Percentiles rank a stretch among this genome's conserved stretches.
Evolutionary conservation across 2,329 filamentous ascomycete genomes (phyloP).

Genomic region (Stylonectria norvegica): DNA sequence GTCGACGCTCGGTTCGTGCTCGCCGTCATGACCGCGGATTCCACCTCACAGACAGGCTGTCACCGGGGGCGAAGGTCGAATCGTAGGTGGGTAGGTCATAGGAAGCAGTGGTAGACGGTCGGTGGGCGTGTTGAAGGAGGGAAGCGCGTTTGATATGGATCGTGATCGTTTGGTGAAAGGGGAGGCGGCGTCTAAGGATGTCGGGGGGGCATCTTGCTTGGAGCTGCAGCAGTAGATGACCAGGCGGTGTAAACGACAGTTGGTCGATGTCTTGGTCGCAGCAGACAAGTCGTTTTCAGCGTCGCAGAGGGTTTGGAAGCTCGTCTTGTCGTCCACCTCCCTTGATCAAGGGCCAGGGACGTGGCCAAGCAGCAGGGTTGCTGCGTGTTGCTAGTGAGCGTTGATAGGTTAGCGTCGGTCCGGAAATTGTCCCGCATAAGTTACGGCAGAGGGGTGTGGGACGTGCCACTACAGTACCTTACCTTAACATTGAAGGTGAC

Average conservation of each 20-base stretch:
- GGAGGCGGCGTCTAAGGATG: slow-evolving; percentile 19
- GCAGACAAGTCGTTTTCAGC: slow-evolving; percentile 2
- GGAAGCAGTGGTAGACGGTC: slow-evolving; percentile 5
- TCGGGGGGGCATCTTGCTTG: slow-evolving; percentile 29
- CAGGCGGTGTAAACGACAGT: slow-evolving; percentile 1
- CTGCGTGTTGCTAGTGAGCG: no score
- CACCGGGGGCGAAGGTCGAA: not conserved
- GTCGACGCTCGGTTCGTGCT: slow-evolving; percentile 56
- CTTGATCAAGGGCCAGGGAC: slow-evolving; percentile 22
- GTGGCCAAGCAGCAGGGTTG: slow-evolving; percentile 25
- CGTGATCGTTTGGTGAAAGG: slow-evolving; percentile 20
- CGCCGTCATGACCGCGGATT: slow-evolving; percentile 42
- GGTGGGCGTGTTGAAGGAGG: slow-evolving; percentile 5
- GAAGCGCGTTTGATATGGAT: slow-evolving; percentile 15
- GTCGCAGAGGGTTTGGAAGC: slow-evolving; percentile 5
- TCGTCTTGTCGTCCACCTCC: slow-evolving; percentile 19
- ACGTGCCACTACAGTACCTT: slow-evolving; percentile 7
- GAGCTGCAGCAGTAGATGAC: slow-evolving; percentile 8
- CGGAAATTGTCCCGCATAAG: slow-evolving; percentile 35
- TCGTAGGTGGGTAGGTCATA: slow-evolving; percentile 13
- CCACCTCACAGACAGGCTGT: slow-evolving; percentile 3
- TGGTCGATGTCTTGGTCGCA: slow-evolving; percentile 12
- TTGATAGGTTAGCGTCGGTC: slow-evolving; percentile 26
- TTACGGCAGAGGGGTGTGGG: slow-evolving; percentile 16
- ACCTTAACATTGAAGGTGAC: not conserved